These are phyloP conservation scores for Sorghum bicolor DNA, from an alignment of 176 grass and related monocot species.

Conservation along the genomic window DNA sequence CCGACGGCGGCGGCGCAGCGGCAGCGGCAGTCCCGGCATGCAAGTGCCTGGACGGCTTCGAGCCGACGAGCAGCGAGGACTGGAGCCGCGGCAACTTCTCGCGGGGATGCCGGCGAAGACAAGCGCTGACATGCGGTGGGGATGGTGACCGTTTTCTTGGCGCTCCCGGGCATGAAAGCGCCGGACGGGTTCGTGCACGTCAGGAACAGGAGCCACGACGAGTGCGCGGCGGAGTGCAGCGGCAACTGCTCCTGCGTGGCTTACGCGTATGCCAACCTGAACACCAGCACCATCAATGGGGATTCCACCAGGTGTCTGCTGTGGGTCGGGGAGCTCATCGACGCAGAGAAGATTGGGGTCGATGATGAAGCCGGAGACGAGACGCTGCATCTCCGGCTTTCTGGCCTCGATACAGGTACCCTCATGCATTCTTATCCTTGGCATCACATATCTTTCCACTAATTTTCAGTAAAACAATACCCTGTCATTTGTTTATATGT, in stretches of 20 bases:
- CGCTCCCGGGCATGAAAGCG: background rate
- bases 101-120: conserved; percentile 12
- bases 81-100: conserved; percentile 7
- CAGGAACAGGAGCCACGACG: background rate
- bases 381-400: conserved; percentile 27
- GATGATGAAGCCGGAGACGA: background rate
- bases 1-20: background rate
- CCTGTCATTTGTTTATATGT: too few relatives aligned
- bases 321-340: conserved; percentile 36
- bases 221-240: conserved; percentile 20
- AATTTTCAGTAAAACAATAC: background rate
- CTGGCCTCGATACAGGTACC: background rate
- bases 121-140: background rate
- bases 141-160: conserved; percentile 14
- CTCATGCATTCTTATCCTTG: background rate
- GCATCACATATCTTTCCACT: background rate
- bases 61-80: background rate
- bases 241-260: conserved; percentile 36
- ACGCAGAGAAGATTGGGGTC: background rate
- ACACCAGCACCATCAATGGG: background rate
- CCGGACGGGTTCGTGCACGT: conserved; percentile 19
- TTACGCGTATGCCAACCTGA: background rate
- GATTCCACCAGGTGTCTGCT: conserved; percentile 22
- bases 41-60: conserved; percentile 40
- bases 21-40: background rate